Evolutionary conservation across 768 basidiomycete species (phyloP).

Genomic region (Boletus sensibilis): DNA sequence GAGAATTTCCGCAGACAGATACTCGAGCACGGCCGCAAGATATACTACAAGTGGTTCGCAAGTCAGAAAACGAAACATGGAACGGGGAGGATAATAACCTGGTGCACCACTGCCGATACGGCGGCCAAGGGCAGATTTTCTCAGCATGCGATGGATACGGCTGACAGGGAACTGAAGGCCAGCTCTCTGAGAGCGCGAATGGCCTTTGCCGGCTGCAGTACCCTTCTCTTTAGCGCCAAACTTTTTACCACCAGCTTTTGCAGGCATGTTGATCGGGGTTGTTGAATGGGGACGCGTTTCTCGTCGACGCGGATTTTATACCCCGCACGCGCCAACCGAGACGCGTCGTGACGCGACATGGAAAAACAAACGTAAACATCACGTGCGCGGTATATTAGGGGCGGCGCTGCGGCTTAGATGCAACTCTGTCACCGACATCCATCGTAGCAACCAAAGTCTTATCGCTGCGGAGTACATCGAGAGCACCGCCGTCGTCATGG

Average conservation of each 20-base stretch:
- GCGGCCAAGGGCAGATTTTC: slow-evolving; percentile 83
- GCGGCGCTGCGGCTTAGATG: slow-evolving; percentile 7
- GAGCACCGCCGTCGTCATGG: slow-evolving; percentile 33
- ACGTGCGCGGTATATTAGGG: slow-evolving; percentile 39
- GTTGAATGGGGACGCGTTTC: neutral
- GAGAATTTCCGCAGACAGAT: slow-evolving; percentile 90
- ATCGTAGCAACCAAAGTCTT: slow-evolving; percentile 12
- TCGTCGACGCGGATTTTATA: slow-evolving; percentile 24
- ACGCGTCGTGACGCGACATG: slow-evolving; percentile 41
- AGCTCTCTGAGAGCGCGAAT: slow-evolving; percentile 72
- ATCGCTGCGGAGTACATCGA: neutral
- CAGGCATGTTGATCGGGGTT: slow-evolving; percentile 22
- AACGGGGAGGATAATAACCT: slow-evolving; percentile 40
- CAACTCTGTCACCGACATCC: slow-evolving; percentile 17
- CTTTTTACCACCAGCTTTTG: slow-evolving; percentile 35
- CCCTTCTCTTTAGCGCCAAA: slow-evolving; percentile 54
- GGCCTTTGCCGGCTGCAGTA: slow-evolving; percentile 43
- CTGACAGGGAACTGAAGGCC: slow-evolving; percentile 89
- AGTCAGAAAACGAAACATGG: neutral
- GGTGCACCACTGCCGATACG: slow-evolving; percentile 89
- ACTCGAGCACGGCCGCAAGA: slow-evolving; percentile 89
- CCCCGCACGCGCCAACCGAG: slow-evolving; percentile 24
- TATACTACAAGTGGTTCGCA: slow-evolving; percentile 54
- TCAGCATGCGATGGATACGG: slow-evolving; percentile 85
- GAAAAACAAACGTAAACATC: slow-evolving; percentile 33